Percentiles rank a stretch among this genome's conserved stretches.
Evolutionary conservation across 192 early-diverging fungal genomes (phyloP).

Genomic region (Gorgonomyces haynaldii): DNA sequence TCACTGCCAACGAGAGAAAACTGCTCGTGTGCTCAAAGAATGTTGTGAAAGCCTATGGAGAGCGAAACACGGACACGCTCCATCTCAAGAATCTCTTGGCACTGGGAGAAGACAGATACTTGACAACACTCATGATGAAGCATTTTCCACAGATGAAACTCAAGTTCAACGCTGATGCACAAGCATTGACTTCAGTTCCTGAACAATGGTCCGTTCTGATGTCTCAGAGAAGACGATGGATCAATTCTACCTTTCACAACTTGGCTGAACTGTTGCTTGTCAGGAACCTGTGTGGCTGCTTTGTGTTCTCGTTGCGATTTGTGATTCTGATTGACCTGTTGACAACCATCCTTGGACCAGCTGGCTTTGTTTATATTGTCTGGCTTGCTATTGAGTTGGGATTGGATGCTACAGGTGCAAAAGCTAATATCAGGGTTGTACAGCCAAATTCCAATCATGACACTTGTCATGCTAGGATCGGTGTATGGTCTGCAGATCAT

Average conservation of each 20-base stretch:
- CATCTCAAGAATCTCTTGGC: conserved; percentile 79
- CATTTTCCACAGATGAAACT: conserved; percentile 76
- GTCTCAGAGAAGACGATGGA: conserved; percentile 85
- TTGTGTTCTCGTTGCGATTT: conserved; percentile 78
- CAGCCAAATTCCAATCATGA: conserved; percentile 63
- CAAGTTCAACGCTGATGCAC: conserved; percentile 66
- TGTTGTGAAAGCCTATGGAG: conserved; percentile 63
- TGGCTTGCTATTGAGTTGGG: conserved; percentile 46
- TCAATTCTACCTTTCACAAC: conserved; percentile 91
- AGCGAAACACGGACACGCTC: conserved; percentile 69
- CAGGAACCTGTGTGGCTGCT: conserved; percentile 76
- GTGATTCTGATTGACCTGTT: conserved; percentile 89
- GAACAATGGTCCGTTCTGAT: conserved; percentile 56
- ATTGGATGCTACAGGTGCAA: conserved; percentile 3
- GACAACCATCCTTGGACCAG: conserved; percentile 83
- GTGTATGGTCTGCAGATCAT: conserved; percentile 89
- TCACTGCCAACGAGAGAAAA: conserved; percentile 26
- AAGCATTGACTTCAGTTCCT: conserved; percentile 69
- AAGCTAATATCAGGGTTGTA: too few relatives aligned
- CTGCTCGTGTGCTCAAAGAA: conserved; percentile 58
- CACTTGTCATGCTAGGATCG: conserved; percentile 74
- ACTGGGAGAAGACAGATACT: conserved; percentile 74
- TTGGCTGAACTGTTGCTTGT: conserved; percentile 71
- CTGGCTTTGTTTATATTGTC: conserved; percentile 72
- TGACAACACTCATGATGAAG: conserved; percentile 69